Conservation (phyloP, 257 asterid genomes). For the Cynanchum wilfordii region DNA sequence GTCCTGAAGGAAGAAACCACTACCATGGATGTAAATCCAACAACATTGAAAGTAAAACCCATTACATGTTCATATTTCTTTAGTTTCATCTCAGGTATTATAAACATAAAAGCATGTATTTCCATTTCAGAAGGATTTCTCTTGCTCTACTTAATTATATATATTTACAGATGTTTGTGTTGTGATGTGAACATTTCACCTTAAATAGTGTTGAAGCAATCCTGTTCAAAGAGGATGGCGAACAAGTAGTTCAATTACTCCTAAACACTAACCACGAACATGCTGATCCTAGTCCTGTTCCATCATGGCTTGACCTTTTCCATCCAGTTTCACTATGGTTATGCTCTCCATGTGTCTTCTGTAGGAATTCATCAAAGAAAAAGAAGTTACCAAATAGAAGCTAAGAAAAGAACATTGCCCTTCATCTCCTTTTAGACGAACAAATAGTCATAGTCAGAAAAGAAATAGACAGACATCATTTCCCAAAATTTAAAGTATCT, state of each 20-base stretch:
- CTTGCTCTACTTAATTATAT: not conserved
- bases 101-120: not conserved
- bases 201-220: not conserved
- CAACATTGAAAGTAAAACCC: not conserved
- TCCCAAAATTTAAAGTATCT: no score
- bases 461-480: no score
- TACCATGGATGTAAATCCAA: not conserved
- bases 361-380: not conserved
- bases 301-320: not conserved
- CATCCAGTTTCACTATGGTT: not conserved
- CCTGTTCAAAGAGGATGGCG: not conserved
- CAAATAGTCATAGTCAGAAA: not conserved
- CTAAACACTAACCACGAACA: not conserved
- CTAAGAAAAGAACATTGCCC: not conserved
- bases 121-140: not conserved
- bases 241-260: not conserved
- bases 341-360: not conserved
- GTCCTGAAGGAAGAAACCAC: not conserved
- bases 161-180: not conserved
- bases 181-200: not conserved
- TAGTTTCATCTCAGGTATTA: not conserved
- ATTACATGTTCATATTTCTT: not conserved
- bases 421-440: not conserved
- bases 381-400: not conserved
- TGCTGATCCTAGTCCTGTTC: not conserved